Base-by-base conservation (phyloP, 495 filamentous ascomycete genomes). In the Daldinia concentrica region DNA sequence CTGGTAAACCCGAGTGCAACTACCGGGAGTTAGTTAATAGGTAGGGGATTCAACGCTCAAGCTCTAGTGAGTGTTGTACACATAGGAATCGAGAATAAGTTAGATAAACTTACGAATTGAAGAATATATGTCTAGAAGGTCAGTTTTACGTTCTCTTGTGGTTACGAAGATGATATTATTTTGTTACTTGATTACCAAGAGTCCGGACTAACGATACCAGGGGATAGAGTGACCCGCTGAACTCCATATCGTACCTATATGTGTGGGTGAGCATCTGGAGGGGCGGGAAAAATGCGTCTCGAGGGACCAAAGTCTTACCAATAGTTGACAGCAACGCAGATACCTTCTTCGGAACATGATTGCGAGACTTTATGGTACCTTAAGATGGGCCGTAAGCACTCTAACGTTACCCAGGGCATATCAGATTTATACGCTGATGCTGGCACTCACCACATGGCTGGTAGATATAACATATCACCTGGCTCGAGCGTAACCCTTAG, bases 391-490 rank as follows among this genome's bases (percentile, higher is more conserved):
- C 27, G 26, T 67, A n/a, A 66, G 48, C 19, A 50, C 51, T 15
- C 19, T 14, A 48, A 48, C 8, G 17, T 5, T 24, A 5, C 2
- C 7, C 4, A 37, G 6, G 34, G 15, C 19, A 36, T 50, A n/a
- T 26, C n/a, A 12, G n/a, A n/a, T 32, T 43, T 32, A 26, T 30
- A 34, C 24, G 43, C 29, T 29, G 11, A n/a, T 36, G 43, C 51
- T n/a, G 9, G 30, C 17, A 79, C 86, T 76, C 66, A 91, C 91
- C 91, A 93, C 79, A 93, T 83, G 26, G 89, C 86, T 22, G 92
- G 92, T 24, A 94, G 76, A 79, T 94, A 94, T n/a, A 94, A 71
- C 85, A 94, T 90, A 78, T 94, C 92, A 1, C 92, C 91, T n/a
- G 85, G 82, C 1, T 87, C 71, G 9, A 94, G 75, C 8, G 86